Evolutionary conservation across 257 asterid species (phyloP), one percentile per base, ranked within the genome.

Genomic region (Nemophila menziesii): DNA sequence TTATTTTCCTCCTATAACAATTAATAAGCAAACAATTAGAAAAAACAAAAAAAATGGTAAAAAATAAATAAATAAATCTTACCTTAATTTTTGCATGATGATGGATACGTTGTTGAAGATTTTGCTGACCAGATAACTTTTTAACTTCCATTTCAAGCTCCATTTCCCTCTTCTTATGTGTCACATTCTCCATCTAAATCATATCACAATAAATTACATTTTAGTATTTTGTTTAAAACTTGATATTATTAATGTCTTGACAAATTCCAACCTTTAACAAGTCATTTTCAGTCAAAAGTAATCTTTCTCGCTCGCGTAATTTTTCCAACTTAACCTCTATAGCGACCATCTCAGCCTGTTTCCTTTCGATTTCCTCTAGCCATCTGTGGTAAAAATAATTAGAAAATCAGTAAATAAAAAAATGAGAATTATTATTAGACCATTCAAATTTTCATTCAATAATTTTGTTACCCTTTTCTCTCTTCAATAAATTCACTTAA

Each of bases 71-170:
- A 29, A 29, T 29, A 29, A 29, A 29, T 23, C 65, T 49, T 63
- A 54, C 98, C 93, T 90, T 90, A 14, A 81, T 85, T 73, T 85
- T 90, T 20, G 94, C 93, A 60, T 90, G 99, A 70, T 90, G 99
- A 62, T 90, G 96, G 64, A 90, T 90, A 21, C 96, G 93, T 55
- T 90, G 96, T 33, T 90, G 96, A 61, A 90, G 75, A 63, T 90
- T 90, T 61, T 90, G 96, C 57, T 90, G 96, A 44, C 93, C 96
- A 11, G 93, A 79, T 63, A 90, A 56, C 71, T 81, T 81, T 60
- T 75, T 71, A 48, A 85, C 61, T 64, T 79, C 96, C 14, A 39
- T 66, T 69, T 90, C 99, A 39, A 90, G 92, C 37, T 79, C 94
- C 50, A 61, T 69, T 27, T 70, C 78, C 71, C 62, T 77, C 65